Conservation (phyloP, 2,329 filamentous ascomycete genomes). For the Colletotrichum liriopes region DNA sequence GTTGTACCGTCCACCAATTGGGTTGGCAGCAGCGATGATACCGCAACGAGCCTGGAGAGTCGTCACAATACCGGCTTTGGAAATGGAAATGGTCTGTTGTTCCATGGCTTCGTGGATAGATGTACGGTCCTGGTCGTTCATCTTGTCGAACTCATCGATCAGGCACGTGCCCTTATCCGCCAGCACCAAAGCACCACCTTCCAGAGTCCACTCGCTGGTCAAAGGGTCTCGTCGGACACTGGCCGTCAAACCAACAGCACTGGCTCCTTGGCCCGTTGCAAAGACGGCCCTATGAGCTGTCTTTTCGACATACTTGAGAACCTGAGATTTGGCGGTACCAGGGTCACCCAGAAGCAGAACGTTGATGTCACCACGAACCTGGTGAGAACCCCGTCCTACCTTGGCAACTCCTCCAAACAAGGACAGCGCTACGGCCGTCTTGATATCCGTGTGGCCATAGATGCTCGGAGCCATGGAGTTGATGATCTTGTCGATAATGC, state of each 20-base stretch:
- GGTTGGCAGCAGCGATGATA: slow-evolving; percentile 97
- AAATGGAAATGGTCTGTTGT: slow-evolving; percentile 99
- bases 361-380: slow-evolving; percentile 97
- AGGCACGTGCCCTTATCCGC: slow-evolving; percentile 95
- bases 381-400: slow-evolving; percentile 87
- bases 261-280: slow-evolving; percentile 96
- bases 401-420: slow-evolving; percentile 97
- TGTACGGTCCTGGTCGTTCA: slow-evolving; percentile 98
- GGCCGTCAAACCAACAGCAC: slow-evolving; percentile 96
- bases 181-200: slow-evolving; percentile 94
- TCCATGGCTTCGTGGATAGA: slow-evolving; percentile 99
- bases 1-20: slow-evolving; percentile 96
- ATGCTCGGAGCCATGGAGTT: slow-evolving; percentile 96
- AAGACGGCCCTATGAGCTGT: slow-evolving; percentile 97
- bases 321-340: slow-evolving; percentile 97
- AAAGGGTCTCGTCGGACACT: slow-evolving; percentile 95
- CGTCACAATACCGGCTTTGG: slow-evolving; percentile 97
- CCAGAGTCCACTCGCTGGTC: slow-evolving; percentile 97
- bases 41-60: slow-evolving; percentile 96
- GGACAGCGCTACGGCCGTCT: slow-evolving; percentile 94
- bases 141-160: slow-evolving; percentile 99
- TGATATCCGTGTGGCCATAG: slow-evolving; percentile 96
- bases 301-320: slow-evolving; percentile 98
- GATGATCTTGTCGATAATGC: slow-evolving; percentile 93
- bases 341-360: slow-evolving; percentile 96